These are phyloP conservation scores for Royoungia palumana DNA, from an alignment of 768 basidiomycete species.

Conservation along the genomic window DNA sequence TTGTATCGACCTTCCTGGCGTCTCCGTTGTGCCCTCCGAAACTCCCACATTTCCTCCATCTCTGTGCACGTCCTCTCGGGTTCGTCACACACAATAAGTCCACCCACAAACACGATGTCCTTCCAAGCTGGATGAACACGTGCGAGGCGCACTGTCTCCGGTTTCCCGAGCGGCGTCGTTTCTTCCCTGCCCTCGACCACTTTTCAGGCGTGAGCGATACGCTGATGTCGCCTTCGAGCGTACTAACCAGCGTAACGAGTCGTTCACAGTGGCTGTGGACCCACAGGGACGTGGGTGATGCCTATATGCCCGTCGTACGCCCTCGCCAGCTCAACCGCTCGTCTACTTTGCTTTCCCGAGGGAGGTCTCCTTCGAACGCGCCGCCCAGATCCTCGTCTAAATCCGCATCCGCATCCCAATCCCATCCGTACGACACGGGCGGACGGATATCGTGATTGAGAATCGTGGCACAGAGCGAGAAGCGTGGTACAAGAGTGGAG, in stretches of 20 bases:
- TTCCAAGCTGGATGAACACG: slow-evolving; percentile 33
- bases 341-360: slow-evolving; percentile 61
- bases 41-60: slow-evolving; percentile 30
- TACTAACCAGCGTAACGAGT: slow-evolving; percentile 22
- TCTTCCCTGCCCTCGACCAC: no score
- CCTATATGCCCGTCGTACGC: no score
- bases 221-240: slow-evolving; percentile 36
- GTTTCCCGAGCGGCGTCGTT: no score
- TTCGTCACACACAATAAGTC: slow-evolving; percentile 40
- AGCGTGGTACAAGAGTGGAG: no score
- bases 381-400: slow-evolving; percentile 17
- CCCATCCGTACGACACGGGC: slow-evolving; percentile 42
- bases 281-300: no score
- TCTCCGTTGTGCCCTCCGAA: slow-evolving; percentile 34
- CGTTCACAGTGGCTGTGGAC: no score
- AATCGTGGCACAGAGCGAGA: no score
- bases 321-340: slow-evolving; percentile 58
- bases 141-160: slow-evolving; percentile 25
- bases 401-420: slow-evolving; percentile 33
- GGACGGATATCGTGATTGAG: no score
- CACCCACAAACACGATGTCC: slow-evolving; percentile 48
- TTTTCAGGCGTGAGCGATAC: slow-evolving; percentile 27
- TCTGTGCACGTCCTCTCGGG: slow-evolving; percentile 34
- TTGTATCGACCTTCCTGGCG: slow-evolving; percentile 57
- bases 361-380: slow-evolving; percentile 46